These are phyloP conservation scores for Cystobasidium slooffiae DNA, from an alignment of 1,284 basidiomycete genomes.

Conservation along the genomic window DNA sequence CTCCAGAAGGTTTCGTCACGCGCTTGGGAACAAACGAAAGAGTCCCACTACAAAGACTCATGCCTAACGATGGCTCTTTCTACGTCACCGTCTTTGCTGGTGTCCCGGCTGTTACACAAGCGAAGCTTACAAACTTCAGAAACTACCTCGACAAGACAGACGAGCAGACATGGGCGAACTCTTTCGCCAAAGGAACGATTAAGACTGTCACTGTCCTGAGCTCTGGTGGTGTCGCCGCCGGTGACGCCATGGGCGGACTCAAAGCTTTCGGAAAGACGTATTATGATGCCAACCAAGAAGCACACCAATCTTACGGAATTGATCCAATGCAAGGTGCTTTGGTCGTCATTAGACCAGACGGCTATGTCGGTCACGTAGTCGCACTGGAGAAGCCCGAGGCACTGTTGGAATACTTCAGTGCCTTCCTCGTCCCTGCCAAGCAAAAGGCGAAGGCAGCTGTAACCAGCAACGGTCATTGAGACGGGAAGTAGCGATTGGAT, in stretches of 20 bases:
- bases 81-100: constrained; percentile 53
- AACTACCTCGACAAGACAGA: constrained; percentile 45
- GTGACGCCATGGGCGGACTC: constrained; percentile 45
- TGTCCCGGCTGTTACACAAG: constrained; percentile 38
- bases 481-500: too few species aligned
- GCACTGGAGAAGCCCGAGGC: constrained; percentile 47
- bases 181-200: constrained; percentile 35
- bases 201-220: constrained; percentile 51
- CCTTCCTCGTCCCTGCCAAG: constrained; percentile 33
- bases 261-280: constrained; percentile 38
- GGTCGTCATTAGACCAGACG: constrained; percentile 54
- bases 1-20: constrained; percentile 46
- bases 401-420: constrained; percentile 42
- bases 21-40: constrained; percentile 45
- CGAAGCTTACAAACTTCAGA: constrained; percentile 39
- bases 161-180: constrained; percentile 44
- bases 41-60: constrained; percentile 47
- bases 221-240: constrained; percentile 44
- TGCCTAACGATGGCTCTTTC: constrained; percentile 51
- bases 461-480: neutral
- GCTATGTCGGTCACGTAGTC: constrained; percentile 49
- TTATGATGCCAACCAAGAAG: constrained; percentile 47
- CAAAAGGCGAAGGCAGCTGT: neutral
- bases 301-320: constrained; percentile 52
- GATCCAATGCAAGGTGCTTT: constrained; percentile 49